Evolutionary conservation across 768 basidiomycete species (phyloP).

Genomic region (Chalciporus piperatus): DNA sequence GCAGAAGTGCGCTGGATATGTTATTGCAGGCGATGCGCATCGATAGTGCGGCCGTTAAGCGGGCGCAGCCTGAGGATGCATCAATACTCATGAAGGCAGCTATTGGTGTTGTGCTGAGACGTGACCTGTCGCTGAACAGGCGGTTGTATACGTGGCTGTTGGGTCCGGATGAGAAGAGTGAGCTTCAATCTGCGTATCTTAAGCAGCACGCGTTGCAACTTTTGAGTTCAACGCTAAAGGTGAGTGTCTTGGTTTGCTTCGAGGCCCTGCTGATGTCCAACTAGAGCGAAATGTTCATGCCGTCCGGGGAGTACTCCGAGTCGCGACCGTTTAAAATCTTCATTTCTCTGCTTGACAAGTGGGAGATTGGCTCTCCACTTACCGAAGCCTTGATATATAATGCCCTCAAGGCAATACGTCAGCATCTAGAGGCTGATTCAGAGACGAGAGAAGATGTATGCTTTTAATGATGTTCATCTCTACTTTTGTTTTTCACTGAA

Average conservation of each 20-base stretch:
- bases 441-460: constrained; percentile 64
- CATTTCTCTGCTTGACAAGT: constrained; percentile 92
- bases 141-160: constrained; percentile 92
- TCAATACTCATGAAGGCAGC: constrained; percentile 85
- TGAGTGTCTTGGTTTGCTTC: constrained; percentile 25
- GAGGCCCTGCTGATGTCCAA: constrained; percentile 10
- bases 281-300: constrained; percentile 75
- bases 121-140: constrained; percentile 90
- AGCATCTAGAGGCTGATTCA: constrained; percentile 47
- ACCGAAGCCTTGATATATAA: constrained; percentile 80
- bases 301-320: constrained; percentile 69
- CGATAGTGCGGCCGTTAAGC: constrained; percentile 67
- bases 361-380: constrained; percentile 86
- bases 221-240: constrained; percentile 67
- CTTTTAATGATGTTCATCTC: background rate
- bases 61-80: constrained; percentile 69
- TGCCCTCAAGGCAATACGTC: constrained; percentile 69
- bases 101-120: constrained; percentile 82
- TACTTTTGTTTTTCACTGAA: background rate
- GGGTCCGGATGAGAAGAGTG: constrained; percentile 74
- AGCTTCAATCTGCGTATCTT: constrained; percentile 73
- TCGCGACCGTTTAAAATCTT: constrained; percentile 94
- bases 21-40: constrained; percentile 72
- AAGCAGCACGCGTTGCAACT: constrained; percentile 68
- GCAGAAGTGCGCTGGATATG: constrained; percentile 82